A percentile compares a stretch with the other conserved stretches of the same genome.
These are phyloP conservation scores for Fusarium sp. DNA, from an alignment of 2,329 filamentous ascomycete genomes.

Conservation along the genomic window DNA sequence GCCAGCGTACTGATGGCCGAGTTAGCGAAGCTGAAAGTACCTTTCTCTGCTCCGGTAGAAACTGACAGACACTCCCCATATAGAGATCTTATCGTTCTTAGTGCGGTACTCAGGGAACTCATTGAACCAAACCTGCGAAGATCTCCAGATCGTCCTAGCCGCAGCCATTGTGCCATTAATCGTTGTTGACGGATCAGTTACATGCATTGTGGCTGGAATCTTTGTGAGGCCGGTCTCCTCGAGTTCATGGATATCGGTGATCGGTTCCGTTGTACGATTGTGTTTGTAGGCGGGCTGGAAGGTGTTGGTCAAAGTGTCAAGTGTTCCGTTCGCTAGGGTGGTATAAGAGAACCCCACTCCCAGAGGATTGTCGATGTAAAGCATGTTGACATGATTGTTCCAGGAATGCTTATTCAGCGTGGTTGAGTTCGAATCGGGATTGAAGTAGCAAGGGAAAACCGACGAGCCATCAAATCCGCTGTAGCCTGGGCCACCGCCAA, in stretches of 20 bases:
- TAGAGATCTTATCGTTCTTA: background rate
- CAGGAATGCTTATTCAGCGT: background rate
- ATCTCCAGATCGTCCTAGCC: background rate
- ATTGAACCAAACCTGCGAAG: background rate
- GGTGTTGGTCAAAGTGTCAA: background rate
- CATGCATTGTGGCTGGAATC: background rate
- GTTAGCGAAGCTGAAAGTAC: background rate
- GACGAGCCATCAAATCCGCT: background rate
- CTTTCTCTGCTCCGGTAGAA: too few species aligned
- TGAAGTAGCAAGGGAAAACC: background rate
- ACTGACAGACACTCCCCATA: background rate
- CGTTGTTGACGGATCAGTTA: background rate
- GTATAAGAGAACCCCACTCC: background rate
- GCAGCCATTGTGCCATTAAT: background rate
- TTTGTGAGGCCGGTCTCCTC: background rate
- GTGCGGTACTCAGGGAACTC: background rate
- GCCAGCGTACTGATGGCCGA: background rate
- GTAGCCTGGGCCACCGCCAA: background rate
- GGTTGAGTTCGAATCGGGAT: background rate
- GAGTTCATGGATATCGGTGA: background rate
- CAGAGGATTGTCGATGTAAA: background rate
- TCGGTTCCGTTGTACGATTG: background rate
- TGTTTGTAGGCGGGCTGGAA: background rate
- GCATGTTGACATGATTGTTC: background rate
- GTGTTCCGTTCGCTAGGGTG: background rate